Conservation (phyloP, 345 rosid genomes). For the Lagerstroemia speciosa region DNA sequence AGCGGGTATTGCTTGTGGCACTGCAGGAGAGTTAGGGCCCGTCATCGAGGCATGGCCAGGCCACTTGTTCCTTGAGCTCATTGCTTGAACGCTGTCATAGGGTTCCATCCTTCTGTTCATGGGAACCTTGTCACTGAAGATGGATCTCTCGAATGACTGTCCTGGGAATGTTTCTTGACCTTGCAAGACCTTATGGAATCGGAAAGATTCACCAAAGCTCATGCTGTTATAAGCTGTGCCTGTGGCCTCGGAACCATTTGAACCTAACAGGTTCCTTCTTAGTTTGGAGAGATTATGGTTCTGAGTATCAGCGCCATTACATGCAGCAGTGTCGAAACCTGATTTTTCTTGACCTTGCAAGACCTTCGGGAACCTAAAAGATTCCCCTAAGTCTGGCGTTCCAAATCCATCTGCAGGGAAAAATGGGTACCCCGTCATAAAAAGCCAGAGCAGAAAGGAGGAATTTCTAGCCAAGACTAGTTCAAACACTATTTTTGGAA, state of each 20-base stretch:
- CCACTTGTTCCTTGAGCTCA: slow-evolving; percentile 49
- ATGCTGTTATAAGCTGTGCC: slow-evolving; percentile 28
- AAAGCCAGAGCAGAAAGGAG: neutral
- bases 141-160: slow-evolving; percentile 28
- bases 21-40: slow-evolving; percentile 26
- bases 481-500: neutral
- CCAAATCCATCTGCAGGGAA: slow-evolving; percentile 54
- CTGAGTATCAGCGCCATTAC: slow-evolving; percentile 37
- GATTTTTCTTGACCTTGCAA: slow-evolving; percentile 99
- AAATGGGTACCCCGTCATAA: neutral
- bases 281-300: slow-evolving; percentile 27
- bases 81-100: slow-evolving; percentile 27
- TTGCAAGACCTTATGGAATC: slow-evolving; percentile 93
- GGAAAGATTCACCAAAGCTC: slow-evolving; percentile 55
- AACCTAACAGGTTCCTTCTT: slow-evolving; percentile 30
- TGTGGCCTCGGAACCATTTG: slow-evolving; percentile 25
- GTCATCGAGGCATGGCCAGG: slow-evolving; percentile 25
- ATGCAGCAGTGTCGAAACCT: slow-evolving; percentile 41
- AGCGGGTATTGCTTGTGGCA: slow-evolving; percentile 21
- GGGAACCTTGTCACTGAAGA: slow-evolving; percentile 21
- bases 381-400: slow-evolving; percentile 80
- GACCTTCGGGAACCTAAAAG: slow-evolving; percentile 94
- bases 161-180: slow-evolving; percentile 88
- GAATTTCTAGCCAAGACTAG: neutral
- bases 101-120: slow-evolving; percentile 32